Base-by-base conservation (phyloP, 768 basidiomycete species). In the Kwoniella sp. region DNA sequence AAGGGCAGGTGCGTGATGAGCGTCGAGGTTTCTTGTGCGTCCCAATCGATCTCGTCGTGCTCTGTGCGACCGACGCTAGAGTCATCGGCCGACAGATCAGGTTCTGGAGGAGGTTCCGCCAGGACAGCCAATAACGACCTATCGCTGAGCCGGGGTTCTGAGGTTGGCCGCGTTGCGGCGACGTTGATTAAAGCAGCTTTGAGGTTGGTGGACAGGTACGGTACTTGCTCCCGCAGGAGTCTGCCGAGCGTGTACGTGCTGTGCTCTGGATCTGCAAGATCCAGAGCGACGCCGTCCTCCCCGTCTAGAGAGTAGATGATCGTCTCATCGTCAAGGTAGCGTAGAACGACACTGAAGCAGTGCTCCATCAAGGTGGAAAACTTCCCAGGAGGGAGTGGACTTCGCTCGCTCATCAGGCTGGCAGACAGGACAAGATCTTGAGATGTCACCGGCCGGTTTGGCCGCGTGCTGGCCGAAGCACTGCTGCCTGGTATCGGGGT, bases 191-290 rank as follows among this genome's bases (percentile, higher is more conserved):
- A 29, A 14, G 44, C 41, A n/a, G 49, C 27, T 44, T 57, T 60
- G 10, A 67, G 50, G n/a, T 60, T 61, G 5, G 41, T 14, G 0
- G 55, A 55, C 0, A 67, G 51, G 32, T 56, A 63, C 10, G 49
- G 31, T 12, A 63, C 53, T 51, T 67, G 65, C 44, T 63, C 60
- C 3, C 57, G 45, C 28, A 67, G 46, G 6, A 63, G 22, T 20
- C 41, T 19, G 1, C 65, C 56, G 3, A 67, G 22, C 0, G 59
- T 58, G 11, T 39, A 44, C 25, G n/a, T 11, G 40, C 41, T 32
- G 31, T 8, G 8, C 36, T 48, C 34, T 17, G 26, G 9, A 20
- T 27, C 49, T 27, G 29, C 38, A 8, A 12, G 6, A 15, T 45
- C 19, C 17, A 5, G 12, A n/a, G 23, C 19, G 37, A 19, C 46